Conservation (phyloP, 768 basidiomycete species). For the Suillus subaureus region DNA sequence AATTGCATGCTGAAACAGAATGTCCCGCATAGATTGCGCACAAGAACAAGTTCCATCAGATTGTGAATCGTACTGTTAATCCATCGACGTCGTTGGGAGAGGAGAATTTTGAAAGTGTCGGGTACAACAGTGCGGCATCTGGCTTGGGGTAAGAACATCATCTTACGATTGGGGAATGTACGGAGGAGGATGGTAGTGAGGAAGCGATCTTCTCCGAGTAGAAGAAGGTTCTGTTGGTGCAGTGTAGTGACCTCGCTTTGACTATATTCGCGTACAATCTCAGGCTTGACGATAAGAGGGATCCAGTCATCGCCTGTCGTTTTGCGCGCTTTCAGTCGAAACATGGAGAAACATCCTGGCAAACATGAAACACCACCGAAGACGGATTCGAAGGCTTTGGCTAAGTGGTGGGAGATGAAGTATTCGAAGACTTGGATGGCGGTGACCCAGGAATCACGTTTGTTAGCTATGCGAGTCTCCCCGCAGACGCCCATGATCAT, state of each 20-base stretch:
- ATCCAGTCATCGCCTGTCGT: constrained; percentile 93
- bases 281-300: constrained; percentile 93
- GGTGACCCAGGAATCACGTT: constrained; percentile 97
- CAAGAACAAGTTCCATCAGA: constrained; percentile 97
- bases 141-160: constrained; percentile 99
- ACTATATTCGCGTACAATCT: constrained; percentile 96
- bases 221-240: constrained; percentile 95
- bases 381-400: constrained; percentile 98
- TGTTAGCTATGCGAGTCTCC: constrained; percentile 98
- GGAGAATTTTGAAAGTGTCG: constrained; percentile 88
- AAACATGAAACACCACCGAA: constrained; percentile 99
- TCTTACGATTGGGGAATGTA: constrained; percentile 97
- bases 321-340: constrained; percentile 92
- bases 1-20: constrained; percentile 99
- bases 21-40: constrained; percentile 96
- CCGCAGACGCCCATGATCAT: constrained; percentile 99
- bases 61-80: constrained; percentile 99
- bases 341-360: constrained; percentile 99
- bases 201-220: constrained; percentile 99
- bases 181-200: constrained; percentile 94
- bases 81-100: constrained; percentile 98
- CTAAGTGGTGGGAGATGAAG: constrained; percentile 98
- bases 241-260: constrained; percentile 92
- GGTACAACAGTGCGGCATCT: constrained; percentile 94
- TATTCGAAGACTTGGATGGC: constrained; percentile 98